phyloP scores from a whole-genome alignment of 73 alveolate species.

The Tetrahymena thermophila region DNA sequence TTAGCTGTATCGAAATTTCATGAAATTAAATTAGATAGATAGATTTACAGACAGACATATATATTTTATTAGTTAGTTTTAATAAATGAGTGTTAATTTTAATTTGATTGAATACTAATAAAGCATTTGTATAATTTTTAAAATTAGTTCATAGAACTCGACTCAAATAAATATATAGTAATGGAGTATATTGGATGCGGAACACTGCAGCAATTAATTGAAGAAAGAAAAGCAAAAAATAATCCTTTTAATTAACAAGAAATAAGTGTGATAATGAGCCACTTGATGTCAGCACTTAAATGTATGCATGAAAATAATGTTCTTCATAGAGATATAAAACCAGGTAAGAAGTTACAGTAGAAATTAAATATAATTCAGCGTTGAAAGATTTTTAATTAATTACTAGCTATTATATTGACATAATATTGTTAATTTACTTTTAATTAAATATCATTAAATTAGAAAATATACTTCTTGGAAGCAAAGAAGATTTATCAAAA shows the following conservation, averaged over 20 bases:
- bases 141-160: neutral
- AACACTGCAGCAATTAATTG: slow-evolving; percentile 39
- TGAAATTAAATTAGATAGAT: no score
- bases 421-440: neutral
- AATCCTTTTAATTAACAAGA: slow-evolving; percentile 19
- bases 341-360: slow-evolving; percentile 32
- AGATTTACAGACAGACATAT: no score
- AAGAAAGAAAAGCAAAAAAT: neutral
- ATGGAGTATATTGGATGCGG: slow-evolving; percentile 84
- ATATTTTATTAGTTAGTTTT: no score
- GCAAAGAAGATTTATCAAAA: slow-evolving; percentile 39
- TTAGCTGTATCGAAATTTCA: no score
- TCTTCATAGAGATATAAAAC: slow-evolving; percentile 72
- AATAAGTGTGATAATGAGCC: slow-evolving; percentile 19
- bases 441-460: neutral
- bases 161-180: neutral
- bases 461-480: slow-evolving; percentile 49
- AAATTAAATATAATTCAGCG: neutral
- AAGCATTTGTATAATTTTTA: no score
- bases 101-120: no score
- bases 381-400: neutral
- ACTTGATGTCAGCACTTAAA: slow-evolving; percentile 21
- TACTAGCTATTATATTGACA: neutral
- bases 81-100: no score
- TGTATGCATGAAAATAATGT: slow-evolving; percentile 40